Evolutionary conservation across 2,329 filamentous ascomycete genomes (phyloP).

Genomic region (Dryadomyces quercivorus): DNA sequence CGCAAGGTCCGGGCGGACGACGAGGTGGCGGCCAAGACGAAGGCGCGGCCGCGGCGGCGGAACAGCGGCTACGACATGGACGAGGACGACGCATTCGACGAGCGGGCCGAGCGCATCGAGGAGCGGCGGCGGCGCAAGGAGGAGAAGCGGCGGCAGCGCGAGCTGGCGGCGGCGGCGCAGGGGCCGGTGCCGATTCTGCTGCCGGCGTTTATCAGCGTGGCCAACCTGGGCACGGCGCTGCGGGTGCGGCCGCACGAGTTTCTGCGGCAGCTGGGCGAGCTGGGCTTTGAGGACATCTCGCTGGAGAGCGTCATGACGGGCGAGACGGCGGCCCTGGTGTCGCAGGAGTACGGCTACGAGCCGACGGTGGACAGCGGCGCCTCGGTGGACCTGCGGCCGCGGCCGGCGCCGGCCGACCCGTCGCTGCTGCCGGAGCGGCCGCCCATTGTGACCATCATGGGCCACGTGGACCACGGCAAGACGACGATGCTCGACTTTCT

Average conservation of each 20-base stretch:
- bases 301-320: conserved; percentile 79
- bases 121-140: conserved; percentile 27
- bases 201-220: conserved; percentile 86
- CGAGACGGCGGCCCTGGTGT: conserved; percentile 81
- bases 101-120: conserved; percentile 23
- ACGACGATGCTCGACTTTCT: conserved; percentile 91
- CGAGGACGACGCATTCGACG: conserved; percentile 27
- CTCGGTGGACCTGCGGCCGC: conserved; percentile 56
- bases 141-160: conserved; percentile 28
- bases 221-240: conserved; percentile 64
- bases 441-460: conserved; percentile 98
- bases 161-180: conserved; percentile 23
- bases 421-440: conserved; percentile 61
- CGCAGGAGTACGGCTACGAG: conserved; percentile 86
- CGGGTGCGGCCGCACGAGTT: conserved; percentile 62
- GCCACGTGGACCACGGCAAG: conserved; percentile 96
- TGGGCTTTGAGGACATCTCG: conserved; percentile 80
- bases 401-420: conserved; percentile 55
- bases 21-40: neutral
- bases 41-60: neutral
- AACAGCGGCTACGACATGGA: conserved; percentile 6
- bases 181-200: conserved; percentile 53
- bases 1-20: neutral
- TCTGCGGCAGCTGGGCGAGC: conserved; percentile 60
- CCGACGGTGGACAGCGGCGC: conserved; percentile 61